Base-by-base conservation (phyloP, 2,329 filamentous ascomycete genomes). In the Westerdykella ornata region DNA sequence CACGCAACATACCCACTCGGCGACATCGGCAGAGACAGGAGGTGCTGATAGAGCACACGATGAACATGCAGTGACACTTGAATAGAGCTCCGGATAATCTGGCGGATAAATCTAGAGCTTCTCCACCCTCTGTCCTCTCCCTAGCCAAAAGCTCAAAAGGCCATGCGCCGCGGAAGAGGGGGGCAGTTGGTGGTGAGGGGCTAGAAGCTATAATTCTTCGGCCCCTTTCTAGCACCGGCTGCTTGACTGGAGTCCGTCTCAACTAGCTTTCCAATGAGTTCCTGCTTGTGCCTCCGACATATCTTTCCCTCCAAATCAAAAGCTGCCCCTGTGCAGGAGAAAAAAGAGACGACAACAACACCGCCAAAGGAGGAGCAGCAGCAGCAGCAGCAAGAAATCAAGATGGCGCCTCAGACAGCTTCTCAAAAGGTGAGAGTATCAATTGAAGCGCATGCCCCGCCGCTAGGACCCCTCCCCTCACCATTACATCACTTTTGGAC, bases 71-170 rank as follows among this genome's bases (percentile, higher is more conserved):
- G 12, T 18, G 16, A 16, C 28, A 37, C 32, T 8, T 18, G 7
- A 16, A 29, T 39, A 43, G 51, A 49, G 49, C 52, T 47, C 47
- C 61, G 62, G 61, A 51, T 65, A 64, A 65, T 57, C 50, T 47
- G 34, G 34, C 59, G 60, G 59, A 37, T 64, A 57, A 63, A 60
- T 45, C 39, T 32, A 41, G 32, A 35, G 37, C 40, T 44, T 43
- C 45, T 49, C 45, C 53, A 56, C 50, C 48, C n/a, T 42, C 48
- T 47, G 40, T 42, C 51, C 48, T 42, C 34, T 48, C 42, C 37
- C 41, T 54, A 46, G 39, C 52, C 46, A 34, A 39, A 47, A 44
- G 38, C 41, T 42, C 52, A 46, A 34, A 39, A 47, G 43, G 38
- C 41, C 42, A 45, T 22, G 44, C 18, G 42, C 38, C 46, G 45